These are phyloP conservation scores for Amanita brunnescens DNA, from an alignment of 768 basidiomycete genomes.

Conservation along the genomic window DNA sequence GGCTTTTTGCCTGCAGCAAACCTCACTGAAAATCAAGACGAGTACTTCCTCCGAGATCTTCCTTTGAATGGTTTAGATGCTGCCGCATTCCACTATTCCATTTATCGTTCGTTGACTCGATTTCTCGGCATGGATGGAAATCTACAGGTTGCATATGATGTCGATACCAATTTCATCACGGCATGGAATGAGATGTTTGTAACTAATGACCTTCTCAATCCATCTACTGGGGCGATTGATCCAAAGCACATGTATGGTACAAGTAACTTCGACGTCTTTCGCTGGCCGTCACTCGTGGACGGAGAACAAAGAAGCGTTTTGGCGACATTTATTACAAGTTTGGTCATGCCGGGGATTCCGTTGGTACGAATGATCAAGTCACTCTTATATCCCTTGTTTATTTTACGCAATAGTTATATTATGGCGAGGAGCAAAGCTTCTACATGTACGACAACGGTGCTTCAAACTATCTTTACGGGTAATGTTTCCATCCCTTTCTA, in stretches of 20 bases:
- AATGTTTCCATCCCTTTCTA: neutral
- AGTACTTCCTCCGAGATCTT: conserved; percentile 74
- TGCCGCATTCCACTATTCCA: conserved; percentile 91
- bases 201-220: conserved; percentile 79
- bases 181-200: conserved; percentile 93
- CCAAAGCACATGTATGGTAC: conserved; percentile 86
- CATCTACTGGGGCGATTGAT: conserved; percentile 54
- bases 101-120: conserved; percentile 77
- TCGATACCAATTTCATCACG: conserved; percentile 73
- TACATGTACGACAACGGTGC: conserved; percentile 86
- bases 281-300: conserved; percentile 85
- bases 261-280: conserved; percentile 92
- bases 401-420: conserved; percentile 46
- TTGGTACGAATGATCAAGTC: conserved; percentile 36
- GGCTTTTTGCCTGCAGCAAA: conserved; percentile 66
- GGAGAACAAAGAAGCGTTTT: conserved; percentile 72
- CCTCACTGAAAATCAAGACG: conserved; percentile 45
- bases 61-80: conserved; percentile 58
- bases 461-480: conserved; percentile 88
- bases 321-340: conserved; percentile 66
- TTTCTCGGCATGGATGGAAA: conserved; percentile 97
- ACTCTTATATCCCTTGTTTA: conserved; percentile 4
- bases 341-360: conserved; percentile 84
- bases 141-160: conserved; percentile 81
- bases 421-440: conserved; percentile 90